Evolutionary conservation across 2,329 filamentous ascomycete genomes (phyloP), one percentile per base, ranked within the genome.

Genomic region (Colletotrichum eremochloae): DNA sequence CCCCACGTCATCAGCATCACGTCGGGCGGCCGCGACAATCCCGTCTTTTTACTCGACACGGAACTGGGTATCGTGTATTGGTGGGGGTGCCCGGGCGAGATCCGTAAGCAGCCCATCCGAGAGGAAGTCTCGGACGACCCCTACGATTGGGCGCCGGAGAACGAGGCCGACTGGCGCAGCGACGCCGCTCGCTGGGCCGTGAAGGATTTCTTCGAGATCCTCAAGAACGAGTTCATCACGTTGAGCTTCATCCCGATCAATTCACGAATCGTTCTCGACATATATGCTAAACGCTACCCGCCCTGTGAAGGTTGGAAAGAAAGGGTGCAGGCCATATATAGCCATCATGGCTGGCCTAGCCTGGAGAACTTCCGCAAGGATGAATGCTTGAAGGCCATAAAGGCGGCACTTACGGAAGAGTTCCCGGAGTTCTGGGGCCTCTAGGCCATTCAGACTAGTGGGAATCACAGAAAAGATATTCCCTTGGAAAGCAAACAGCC

Each of bases 151-250:
- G 52, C 29, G 8, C 63, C 57, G 9, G 72, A 75, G 40, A 66
- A 76, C 9, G 76, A 78, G 67, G 74, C 72, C 20, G 69, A 75
- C 12, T 79, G 77, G 76, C 76, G 76, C 18, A 63, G 44, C 40
- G 73, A 74, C 24, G 67, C 66, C 53, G 48, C 63, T 20, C 61
- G 75, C 7, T 80, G 77, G 77, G 61, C 75, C 8, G 71, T 78
- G 11, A 38, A 72, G 5, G 77, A 78, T 40, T 80, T 78, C 40
- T 79, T 80, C 67, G 73, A 75, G 57, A 63, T 76, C 18, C 74
- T 78, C 31, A 76, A 77, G 58, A 73, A 77, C 48, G 75, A 76
- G 46, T 79, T 77, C 65, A 68, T 63, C 15, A 42, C 46, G 18
- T 67, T 79, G 15, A 52, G 71, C 42, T 76, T 75, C 40, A 70